Conservation (phyloP, 768 basidiomycete species). For the Rhodocollybia butyracea region DNA sequence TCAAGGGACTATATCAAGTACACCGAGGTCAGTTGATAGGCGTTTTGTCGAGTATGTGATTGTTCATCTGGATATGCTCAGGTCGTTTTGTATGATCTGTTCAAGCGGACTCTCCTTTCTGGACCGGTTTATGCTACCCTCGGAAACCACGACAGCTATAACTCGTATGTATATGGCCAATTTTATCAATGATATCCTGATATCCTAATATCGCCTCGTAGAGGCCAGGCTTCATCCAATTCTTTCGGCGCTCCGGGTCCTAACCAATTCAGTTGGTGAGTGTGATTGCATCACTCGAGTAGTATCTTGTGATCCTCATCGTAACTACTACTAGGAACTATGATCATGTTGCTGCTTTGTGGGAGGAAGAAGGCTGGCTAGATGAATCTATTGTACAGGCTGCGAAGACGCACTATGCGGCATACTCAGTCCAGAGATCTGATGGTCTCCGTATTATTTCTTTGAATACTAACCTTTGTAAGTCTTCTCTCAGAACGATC, state of each 20-base stretch:
- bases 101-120: conserved; percentile 56
- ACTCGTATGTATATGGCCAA: conserved; percentile 40
- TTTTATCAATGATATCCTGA: background rate
- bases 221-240: conserved; percentile 61
- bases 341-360: conserved; percentile 67
- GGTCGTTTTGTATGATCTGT: conserved; percentile 64
- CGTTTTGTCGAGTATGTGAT: background rate
- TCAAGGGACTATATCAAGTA: conserved; percentile 56
- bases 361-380: conserved; percentile 72
- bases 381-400: conserved; percentile 49
- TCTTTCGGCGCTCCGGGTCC: conserved; percentile 52
- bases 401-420: conserved; percentile 69
- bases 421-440: conserved; percentile 62
- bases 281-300: background rate
- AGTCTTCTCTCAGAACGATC: conserved; percentile 24
- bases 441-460: conserved; percentile 73
- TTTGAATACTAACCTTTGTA: conserved; percentile 76
- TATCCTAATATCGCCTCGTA: conserved; percentile 17
- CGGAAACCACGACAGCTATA: conserved; percentile 77
- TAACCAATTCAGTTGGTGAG: conserved; percentile 69
- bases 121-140: conserved; percentile 73
- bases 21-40: conserved; percentile 47
- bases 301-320: background rate
- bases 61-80: no score
- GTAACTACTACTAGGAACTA: conserved; percentile 54